phyloP scores from a whole-genome alignment of 306 rosid species.

The Gleditsia sinensis region DNA sequence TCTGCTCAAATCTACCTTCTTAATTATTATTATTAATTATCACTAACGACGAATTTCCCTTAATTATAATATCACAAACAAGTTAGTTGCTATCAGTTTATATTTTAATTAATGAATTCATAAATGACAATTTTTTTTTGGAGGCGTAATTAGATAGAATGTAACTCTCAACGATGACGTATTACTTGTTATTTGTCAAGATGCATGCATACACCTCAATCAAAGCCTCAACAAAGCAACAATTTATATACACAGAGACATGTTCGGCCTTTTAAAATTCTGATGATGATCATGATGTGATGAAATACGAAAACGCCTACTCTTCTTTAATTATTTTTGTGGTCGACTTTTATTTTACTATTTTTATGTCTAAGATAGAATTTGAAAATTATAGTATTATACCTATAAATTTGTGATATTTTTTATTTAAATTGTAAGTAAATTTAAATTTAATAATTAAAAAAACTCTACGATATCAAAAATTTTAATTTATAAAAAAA shows the following conservation, averaged over 20 bases:
- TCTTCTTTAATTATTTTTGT: conserved; percentile 20
- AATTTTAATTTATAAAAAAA: too few species aligned
- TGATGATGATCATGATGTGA: conserved; percentile 22
- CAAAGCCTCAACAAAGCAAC: conserved; percentile 27
- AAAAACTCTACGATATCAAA: too few species aligned
- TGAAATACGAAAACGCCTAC: conserved; percentile 26
- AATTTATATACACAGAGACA: not conserved
- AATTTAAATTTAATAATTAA: too few species aligned
- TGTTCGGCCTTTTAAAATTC: not conserved
- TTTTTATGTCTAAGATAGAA: conserved; percentile 37
- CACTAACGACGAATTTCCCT: conserved; percentile 6
- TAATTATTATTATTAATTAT: conserved; percentile 6
- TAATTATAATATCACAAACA: conserved; percentile 6
- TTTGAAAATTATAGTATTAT: not conserved
- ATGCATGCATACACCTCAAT: conserved; percentile 40
- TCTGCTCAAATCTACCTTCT: not conserved
- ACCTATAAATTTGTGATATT: too few species aligned
- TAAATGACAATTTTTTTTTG: not conserved
- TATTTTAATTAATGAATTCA: conserved; percentile 28
- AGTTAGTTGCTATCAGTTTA: conserved; percentile 19
- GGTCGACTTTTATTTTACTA: conserved; percentile 32
- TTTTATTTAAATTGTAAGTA: not conserved
- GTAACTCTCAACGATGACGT: conserved; percentile 50
- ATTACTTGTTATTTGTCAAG: conserved; percentile 35
- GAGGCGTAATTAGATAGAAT: conserved; percentile 44